Base-by-base conservation (phyloP, 352 stramenopile genomes). In the Globisporangium canariense region DNA sequence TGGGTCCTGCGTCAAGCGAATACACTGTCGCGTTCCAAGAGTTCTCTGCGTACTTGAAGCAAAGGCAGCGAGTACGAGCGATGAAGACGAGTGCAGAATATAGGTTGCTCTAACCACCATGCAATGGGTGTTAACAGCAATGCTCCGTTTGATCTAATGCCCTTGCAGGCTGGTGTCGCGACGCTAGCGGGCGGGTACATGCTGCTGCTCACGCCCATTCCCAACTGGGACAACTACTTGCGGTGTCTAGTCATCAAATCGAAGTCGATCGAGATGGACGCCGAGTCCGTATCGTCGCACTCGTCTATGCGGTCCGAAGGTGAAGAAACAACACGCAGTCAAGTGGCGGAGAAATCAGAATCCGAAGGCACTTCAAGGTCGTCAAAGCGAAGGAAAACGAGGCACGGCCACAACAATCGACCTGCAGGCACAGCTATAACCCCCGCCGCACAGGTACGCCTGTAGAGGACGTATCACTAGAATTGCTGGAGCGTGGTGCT, bases 221-320 rank as follows among this genome's bases (percentile, higher is more conserved):
- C 68, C 7, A 67, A 77, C 20, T 66, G 70, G 28, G 66, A 81
- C 61, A 64, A 60, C 22, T 70, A 66, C 49, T 62, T 92, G 10
- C 76, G 78, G 16, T 90, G 81, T 54, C 61, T 89, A 25, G 71
- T 83, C 51, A 64, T 90, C 25, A 86, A 84, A 54, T 68, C 80
- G 2, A 76, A 70, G 46, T 32, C 66, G 5, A 71, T 56, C 2
- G 61, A 57, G 3, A 11, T 60, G n/a, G 49, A 62, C 5, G 30
- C 36, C 5, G 62, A 62, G 8, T 58, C 45, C 2, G 55, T 43
- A n/a, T 32, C 62, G 2, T 47, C 43, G 18, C 41, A 43, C 25
- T 58, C 54, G 25, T 53, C 47, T 2, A 28, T 43, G 36, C 62
- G 47, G 2, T 62, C 38, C 0, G 53, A 62, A 9, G 54, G 52